Evolutionary conservation across 768 basidiomycete genomes (phyloP), one percentile per base, ranked within the genome.

Genomic region (Amanita thiersii): DNA sequence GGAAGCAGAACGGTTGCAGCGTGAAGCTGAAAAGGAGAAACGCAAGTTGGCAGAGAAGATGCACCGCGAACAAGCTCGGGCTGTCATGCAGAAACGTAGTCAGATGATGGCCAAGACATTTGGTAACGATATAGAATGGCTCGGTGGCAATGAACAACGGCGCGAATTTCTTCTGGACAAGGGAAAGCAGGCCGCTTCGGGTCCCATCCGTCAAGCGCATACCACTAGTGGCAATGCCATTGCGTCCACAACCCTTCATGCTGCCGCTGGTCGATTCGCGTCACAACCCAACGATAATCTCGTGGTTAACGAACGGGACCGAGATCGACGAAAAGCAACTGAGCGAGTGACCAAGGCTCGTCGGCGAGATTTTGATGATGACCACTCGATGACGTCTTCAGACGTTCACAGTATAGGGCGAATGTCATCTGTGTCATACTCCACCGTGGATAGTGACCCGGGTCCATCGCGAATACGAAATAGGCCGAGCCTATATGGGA

Each of bases 61-160:
- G 55, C 79, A 87, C 47, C 77, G 80, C 52, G 92, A 96, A 53
- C 85, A 91, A 60, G 87, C 91, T 12, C 77, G 91, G 41, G 89
- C 88, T 32, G 91, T 94, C 61, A 85, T 93, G 80, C 76, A 81
- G 54, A 94, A 93, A 66, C 83, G 88, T 49, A 81, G 76, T 46
- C 78, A 81, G 50, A 71, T 89, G 60, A 67, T 86, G 52, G 75
- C 75, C 55, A 72, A 78, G 50, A 70, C 67, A 21, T 61, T 57
- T 33, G 67, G 62, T 50, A 64, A 68, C 43, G 75, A 83, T 46
- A 55, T 83, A 24, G 82, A 83, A 52, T 86, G 82, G 83, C 69
- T 58, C 46, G 60, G 68, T 50, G 65, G 72, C 45, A 62, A 62
- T 50, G 62, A 67, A 56, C 60, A 70, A 51, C 72, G 65, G 19